Percentiles rank a stretch among this genome's conserved stretches.
These are phyloP conservation scores for Daedalea quercina DNA, from an alignment of 768 basidiomycete genomes.

Conservation along the genomic window DNA sequence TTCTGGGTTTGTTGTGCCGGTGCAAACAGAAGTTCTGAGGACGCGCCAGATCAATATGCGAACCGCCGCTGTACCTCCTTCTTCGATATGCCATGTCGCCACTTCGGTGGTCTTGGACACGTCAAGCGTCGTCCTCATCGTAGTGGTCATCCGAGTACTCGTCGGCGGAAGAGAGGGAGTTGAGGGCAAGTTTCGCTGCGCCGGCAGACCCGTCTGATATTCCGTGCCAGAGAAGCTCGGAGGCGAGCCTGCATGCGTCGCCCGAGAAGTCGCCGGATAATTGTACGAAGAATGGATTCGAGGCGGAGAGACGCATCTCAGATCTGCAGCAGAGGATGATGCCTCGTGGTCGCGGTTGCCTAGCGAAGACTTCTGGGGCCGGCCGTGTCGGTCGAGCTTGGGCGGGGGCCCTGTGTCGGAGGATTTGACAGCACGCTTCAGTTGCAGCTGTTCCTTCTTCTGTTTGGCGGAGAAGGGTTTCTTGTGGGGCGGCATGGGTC, in stretches of 20 bases:
- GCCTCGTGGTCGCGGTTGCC: background rate
- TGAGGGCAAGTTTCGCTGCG: background rate
- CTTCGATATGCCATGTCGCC: conserved; percentile 86
- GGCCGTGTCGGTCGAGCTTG: conserved; percentile 27
- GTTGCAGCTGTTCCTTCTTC: conserved; percentile 65
- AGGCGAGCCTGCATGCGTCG: conserved; percentile 49
- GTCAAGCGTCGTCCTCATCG: too few relatives aligned
- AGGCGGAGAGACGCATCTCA: conserved; percentile 45
- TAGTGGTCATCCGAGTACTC: too few relatives aligned
- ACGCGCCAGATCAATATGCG: too few relatives aligned
- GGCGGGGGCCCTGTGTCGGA: conserved; percentile 46
- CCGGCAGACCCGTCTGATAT: background rate
- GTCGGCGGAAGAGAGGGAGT: too few relatives aligned
- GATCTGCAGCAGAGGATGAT: conserved; percentile 26
- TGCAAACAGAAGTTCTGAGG: too few relatives aligned
- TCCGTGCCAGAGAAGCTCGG: conserved; percentile 36
- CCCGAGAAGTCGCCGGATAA: conserved; percentile 55
- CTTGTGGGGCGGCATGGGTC: conserved; percentile 26
- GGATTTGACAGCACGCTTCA: conserved; percentile 80
- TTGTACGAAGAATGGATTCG: conserved; percentile 65
- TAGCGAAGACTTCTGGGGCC: conserved; percentile 4
- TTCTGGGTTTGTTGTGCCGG: too few relatives aligned
- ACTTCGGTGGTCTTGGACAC: conserved; percentile 71
- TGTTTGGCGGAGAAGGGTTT: conserved; percentile 56
- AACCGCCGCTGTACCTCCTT: too few relatives aligned